phyloP scores from a whole-genome alignment of 1,139 yeast genomes.

The Hansenula lynferdii region DNA sequence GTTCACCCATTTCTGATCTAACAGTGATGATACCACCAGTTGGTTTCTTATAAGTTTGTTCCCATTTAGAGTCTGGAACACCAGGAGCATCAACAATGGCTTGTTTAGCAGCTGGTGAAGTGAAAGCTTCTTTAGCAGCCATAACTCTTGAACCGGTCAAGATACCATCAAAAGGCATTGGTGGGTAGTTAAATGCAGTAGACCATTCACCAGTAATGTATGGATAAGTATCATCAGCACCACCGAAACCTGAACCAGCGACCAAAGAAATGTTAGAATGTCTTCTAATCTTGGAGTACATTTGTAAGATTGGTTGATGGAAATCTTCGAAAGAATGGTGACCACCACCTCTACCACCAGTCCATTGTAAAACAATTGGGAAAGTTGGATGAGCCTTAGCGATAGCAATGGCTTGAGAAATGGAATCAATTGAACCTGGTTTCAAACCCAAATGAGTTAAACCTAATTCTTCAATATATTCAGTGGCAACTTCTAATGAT shows the following conservation, averaged over 20 bases:
- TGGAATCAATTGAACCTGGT: slow-evolving; percentile 96
- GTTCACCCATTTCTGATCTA: slow-evolving; percentile 99
- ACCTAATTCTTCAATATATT: slow-evolving; percentile 89
- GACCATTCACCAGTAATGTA: slow-evolving; percentile 98
- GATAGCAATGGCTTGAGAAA: slow-evolving; percentile 77
- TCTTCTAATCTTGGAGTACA: slow-evolving; percentile 93
- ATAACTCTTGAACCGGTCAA: slow-evolving; percentile 94
- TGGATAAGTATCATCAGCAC: slow-evolving; percentile 94
- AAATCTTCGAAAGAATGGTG: slow-evolving; percentile 98
- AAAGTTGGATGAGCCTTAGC: slow-evolving; percentile 94
- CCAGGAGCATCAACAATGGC: slow-evolving; percentile 91
- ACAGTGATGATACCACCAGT: slow-evolving; percentile 97
- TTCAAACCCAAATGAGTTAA: slow-evolving; percentile 92
- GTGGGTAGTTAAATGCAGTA: slow-evolving; percentile 76
- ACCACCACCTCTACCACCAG: slow-evolving; percentile 99
- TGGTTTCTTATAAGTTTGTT: slow-evolving; percentile 87
- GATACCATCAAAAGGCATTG: slow-evolving; percentile 99
- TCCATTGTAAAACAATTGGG: slow-evolving; percentile 98
- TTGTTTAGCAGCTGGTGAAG: slow-evolving; percentile 90
- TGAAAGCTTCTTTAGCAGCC: slow-evolving; percentile 95
- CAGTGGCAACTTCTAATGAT: slow-evolving; percentile 93
- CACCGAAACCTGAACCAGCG: slow-evolving; percentile 99
- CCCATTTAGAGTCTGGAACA: slow-evolving; percentile 88
- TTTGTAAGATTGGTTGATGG: slow-evolving; percentile 95
- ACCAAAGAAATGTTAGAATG: slow-evolving; percentile 82